Base-by-base conservation (phyloP, 805 yeast species). In the Tetrapisispora nanseiensis region DNA sequence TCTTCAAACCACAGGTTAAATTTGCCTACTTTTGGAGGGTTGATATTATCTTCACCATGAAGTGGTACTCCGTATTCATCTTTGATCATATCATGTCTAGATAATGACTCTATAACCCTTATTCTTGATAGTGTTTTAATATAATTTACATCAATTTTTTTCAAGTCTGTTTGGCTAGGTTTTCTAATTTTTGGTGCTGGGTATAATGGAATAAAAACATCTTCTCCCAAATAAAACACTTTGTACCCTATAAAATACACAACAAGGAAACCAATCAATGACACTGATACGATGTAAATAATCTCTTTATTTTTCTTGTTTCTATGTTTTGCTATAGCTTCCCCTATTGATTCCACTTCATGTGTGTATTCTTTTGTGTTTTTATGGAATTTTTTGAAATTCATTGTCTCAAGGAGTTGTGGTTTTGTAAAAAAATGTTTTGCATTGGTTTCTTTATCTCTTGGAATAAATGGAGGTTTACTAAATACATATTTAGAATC, bases 1-100 rank as follows among this genome's bases (percentile, higher is more conserved):
- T 61, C 62, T 36, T 59, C 59, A 31, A 58, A 50, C 66, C 64
- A 59, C 22, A 61, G 46, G 19, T 48, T 46, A 29, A 59, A 55
- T 12, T 52, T 48, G 27, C 46, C 45, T 12, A 52, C 44, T 35
- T 41, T 39, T 6, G 56, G 57, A 2, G 54, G 46, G n/a, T 39
- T 42, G 11, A 44, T 46, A n/a, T 42, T 41, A 21, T 54, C 46
- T 13, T 45, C 39, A 12, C 48, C 47, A 32, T 48, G 50, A 21
- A 61, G 31, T 8, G 64, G 64, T 2, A 61, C 57, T 1, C 61
- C 61, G 40, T 57, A 61, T 33, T 58, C 48, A 26, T 57, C 61
- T 36, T 55, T 56, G 13, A 61, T 54, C 57, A 58, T 56, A 18
- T 53, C 52, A 46, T 59, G 62, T 19, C 47, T 46, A 8, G 61